phyloP scores from a whole-genome alignment of 2,329 filamentous ascomycete genomes.

The Fusarium succisae region DNA sequence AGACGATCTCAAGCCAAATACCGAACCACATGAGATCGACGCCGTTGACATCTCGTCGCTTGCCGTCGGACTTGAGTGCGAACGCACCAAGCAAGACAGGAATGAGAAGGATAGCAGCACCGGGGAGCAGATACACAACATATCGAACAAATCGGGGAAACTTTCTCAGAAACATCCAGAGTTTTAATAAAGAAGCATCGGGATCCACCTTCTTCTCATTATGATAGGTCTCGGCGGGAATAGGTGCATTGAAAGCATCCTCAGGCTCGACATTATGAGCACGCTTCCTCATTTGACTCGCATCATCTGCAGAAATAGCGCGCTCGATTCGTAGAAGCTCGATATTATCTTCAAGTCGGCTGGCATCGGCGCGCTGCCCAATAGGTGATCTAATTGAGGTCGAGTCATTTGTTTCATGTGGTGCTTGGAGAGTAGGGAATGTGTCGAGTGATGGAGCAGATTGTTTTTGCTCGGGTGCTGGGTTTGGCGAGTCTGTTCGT shows the following conservation, averaged over 20 bases:
- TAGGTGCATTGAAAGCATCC: constrained; percentile 57
- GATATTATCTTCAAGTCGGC: constrained; percentile 58
- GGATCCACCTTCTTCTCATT: constrained; percentile 45
- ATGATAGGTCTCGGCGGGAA: constrained; percentile 38
- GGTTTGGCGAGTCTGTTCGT: constrained; percentile 11
- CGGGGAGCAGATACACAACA: constrained; percentile 58
- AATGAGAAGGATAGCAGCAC: constrained; percentile 55
- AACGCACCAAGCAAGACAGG: constrained; percentile 57
- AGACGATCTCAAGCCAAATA: constrained; percentile 93
- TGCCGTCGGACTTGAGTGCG: constrained; percentile 47
- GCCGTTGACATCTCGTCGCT: constrained; percentile 62
- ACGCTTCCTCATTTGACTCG: constrained; percentile 41
- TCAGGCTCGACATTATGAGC: constrained; percentile 51
- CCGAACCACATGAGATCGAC: constrained; percentile 89
- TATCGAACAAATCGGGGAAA: constrained; percentile 62
- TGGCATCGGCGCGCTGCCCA: constrained; percentile 46
- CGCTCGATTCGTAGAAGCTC: constrained; percentile 60
- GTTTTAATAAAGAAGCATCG: constrained; percentile 49
- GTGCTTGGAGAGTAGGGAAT: constrained; percentile 44
- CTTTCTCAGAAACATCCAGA: constrained; percentile 58
- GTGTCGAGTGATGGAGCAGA: constrained; percentile 45
- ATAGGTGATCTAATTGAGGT: constrained; percentile 38
- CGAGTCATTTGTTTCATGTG: constrained; percentile 38
- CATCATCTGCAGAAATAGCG: constrained; percentile 53
- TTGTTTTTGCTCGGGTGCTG: constrained; percentile 31